Percentiles rank a stretch among this genome's conserved stretches.
phyloP scores from a whole-genome alignment of 176 grass and related monocot species.

The Musa schizocarpa region DNA sequence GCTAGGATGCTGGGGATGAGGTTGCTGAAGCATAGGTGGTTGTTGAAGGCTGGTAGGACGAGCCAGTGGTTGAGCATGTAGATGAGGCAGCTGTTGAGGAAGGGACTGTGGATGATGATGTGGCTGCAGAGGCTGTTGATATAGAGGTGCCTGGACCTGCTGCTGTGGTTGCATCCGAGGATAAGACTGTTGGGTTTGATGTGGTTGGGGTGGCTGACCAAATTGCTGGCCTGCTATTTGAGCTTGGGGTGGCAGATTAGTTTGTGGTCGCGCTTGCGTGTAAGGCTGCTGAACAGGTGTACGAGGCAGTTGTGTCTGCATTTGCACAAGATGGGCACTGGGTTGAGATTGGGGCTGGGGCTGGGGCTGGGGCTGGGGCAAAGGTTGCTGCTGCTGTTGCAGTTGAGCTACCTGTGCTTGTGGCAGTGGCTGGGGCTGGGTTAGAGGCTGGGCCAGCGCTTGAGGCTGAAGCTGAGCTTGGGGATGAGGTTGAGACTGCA shows the following conservation, averaged over 20 bases:
- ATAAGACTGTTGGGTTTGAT: neutral
- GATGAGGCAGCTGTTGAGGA: constrained; percentile 45
- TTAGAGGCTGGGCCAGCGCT: constrained; percentile 21
- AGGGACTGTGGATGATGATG: constrained; percentile 26
- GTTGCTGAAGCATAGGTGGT: constrained; percentile 13
- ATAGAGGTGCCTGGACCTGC: constrained; percentile 24
- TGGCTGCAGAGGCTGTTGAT: constrained; percentile 5
- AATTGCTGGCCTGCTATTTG: constrained; percentile 42
- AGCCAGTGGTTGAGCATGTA: constrained; percentile 23
- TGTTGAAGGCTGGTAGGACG: constrained; percentile 3
- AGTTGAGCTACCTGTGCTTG: constrained; percentile 21
- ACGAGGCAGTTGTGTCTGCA: constrained; percentile 5
- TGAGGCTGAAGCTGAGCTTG: constrained; percentile 24
- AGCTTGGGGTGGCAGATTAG: constrained; percentile 23
- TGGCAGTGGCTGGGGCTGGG: constrained; percentile 22
- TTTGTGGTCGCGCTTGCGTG: constrained; percentile 25
- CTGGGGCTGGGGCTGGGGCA: constrained; percentile 15
- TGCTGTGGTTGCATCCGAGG: constrained; percentile 25
- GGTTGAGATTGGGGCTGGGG: constrained; percentile 1
- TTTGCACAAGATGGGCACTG: neutral
- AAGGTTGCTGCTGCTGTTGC: constrained; percentile 23
- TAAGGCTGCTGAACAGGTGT: constrained; percentile 17
- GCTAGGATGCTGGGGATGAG: constrained; percentile 26
- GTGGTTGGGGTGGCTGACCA: constrained; percentile 31
- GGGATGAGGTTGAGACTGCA: constrained; percentile 29